phyloP scores from a whole-genome alignment of 306 rosid genomes.

The Senna siamea region DNA sequence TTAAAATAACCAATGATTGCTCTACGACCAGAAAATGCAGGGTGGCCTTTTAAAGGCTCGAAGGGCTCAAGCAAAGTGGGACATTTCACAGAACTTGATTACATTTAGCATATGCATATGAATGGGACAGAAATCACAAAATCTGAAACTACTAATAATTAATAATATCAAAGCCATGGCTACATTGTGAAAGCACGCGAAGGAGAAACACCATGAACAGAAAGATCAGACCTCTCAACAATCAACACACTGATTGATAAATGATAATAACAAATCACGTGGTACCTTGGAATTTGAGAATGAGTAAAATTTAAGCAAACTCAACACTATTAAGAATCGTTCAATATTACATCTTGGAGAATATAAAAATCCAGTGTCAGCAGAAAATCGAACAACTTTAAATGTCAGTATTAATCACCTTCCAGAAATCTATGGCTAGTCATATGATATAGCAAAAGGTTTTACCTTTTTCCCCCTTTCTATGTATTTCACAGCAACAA shows the following conservation, averaged over 20 bases:
- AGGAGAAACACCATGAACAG: neutral
- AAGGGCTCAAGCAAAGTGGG: constrained; percentile 8
- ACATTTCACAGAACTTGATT: neutral
- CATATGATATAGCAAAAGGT: neutral
- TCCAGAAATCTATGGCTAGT: constrained; percentile 3
- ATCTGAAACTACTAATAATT: neutral
- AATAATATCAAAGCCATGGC: neutral
- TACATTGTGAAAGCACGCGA: no score
- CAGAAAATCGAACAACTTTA: neutral
- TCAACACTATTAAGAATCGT: neutral
- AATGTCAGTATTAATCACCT: neutral
- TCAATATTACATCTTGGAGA: no score
- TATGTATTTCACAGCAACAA: constrained; percentile 89
- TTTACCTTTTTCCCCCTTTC: constrained; percentile 83
- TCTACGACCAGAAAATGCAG: neutral
- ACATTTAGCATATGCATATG: neutral
- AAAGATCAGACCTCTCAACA: neutral
- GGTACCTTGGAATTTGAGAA: neutral
- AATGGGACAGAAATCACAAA: no score
- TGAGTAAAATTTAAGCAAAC: neutral
- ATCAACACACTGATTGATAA: neutral
- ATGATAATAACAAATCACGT: neutral
- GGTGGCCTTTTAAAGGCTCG: constrained; percentile 8
- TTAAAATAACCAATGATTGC: neutral
- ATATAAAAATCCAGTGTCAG: neutral